A percentile compares a stretch with the other conserved stretches of the same genome.
Evolutionary conservation across 768 basidiomycete species (phyloP).

Genomic region (Xerocomellus dryophilus): DNA sequence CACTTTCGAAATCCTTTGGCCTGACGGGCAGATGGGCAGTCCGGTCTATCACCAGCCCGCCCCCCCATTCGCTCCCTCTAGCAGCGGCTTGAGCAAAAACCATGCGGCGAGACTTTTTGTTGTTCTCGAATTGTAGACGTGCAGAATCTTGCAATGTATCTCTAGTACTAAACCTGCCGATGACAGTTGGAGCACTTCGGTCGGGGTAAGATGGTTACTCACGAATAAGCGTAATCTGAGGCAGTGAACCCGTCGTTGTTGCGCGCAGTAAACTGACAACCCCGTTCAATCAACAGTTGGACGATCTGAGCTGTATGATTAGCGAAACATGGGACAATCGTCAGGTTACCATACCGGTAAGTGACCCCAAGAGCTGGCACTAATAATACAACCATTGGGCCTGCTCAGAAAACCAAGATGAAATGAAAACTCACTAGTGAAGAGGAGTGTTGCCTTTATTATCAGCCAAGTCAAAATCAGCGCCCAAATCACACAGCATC

Average conservation of each 20-base stretch:
- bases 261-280: slow-evolving; percentile 76
- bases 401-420: background rate
- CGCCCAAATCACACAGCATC: slow-evolving; percentile 90
- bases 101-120: slow-evolving; percentile 69
- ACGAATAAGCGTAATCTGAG: slow-evolving; percentile 81
- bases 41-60: slow-evolving; percentile 38
- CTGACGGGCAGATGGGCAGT: slow-evolving; percentile 48
- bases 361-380: slow-evolving; percentile 87
- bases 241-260: slow-evolving; percentile 93
- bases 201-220: slow-evolving; percentile 7
- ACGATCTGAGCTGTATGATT: slow-evolving; percentile 52
- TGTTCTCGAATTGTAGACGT: slow-evolving; percentile 71
- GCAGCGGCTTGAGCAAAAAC: slow-evolving; percentile 73
- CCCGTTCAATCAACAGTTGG: slow-evolving; percentile 82
- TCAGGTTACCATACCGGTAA: slow-evolving; percentile 52
- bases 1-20: slow-evolving; percentile 38
- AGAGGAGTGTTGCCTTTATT: slow-evolving; percentile 89
- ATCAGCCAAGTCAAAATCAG: slow-evolving; percentile 87
- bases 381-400: slow-evolving; percentile 29
- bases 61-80: slow-evolving; percentile 60
- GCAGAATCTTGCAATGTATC: slow-evolving; percentile 82
- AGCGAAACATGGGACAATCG: slow-evolving; percentile 7
- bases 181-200: slow-evolving; percentile 1
- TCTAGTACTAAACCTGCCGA: slow-evolving; percentile 60
- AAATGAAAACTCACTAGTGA: slow-evolving; percentile 68